phyloP scores from a whole-genome alignment of 805 yeast genomes.

The Pichia scutulata region DNA sequence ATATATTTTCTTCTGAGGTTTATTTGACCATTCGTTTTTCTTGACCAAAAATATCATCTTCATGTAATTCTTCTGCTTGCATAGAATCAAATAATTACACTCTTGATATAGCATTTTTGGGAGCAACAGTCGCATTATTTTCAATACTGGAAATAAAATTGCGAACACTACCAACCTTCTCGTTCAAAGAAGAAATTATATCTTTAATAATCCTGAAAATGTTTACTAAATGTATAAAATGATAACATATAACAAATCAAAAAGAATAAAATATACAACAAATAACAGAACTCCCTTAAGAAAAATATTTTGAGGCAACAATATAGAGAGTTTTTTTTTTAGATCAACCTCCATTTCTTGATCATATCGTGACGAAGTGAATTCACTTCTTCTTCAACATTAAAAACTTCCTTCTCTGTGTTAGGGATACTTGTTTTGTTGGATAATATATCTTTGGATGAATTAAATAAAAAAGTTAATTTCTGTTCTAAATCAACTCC shows the following conservation, averaged over 20 bases:
- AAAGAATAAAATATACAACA: neutral
- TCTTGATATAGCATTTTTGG: neutral
- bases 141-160: conserved; percentile 6
- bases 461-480: neutral
- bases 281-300: neutral
- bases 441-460: neutral
- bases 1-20: neutral
- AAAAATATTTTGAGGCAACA: neutral
- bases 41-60: neutral
- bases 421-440: neutral
- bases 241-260: neutral
- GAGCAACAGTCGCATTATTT: neutral
- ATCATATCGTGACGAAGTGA: neutral
- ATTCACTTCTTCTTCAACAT: neutral
- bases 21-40: too few relatives aligned
- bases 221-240: too few relatives aligned
- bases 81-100: neutral
- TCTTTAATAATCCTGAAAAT: neutral
- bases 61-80: neutral
- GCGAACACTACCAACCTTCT: conserved; percentile 1
- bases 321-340: neutral
- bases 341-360: neutral
- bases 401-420: neutral
- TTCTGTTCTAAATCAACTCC: neutral
- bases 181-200: neutral